A percentile compares a stretch with the other conserved stretches of the same genome.
Conservation (phyloP, 225 moss, liverwort and hornwort genomes). For the Bryum argenteum region DNA sequence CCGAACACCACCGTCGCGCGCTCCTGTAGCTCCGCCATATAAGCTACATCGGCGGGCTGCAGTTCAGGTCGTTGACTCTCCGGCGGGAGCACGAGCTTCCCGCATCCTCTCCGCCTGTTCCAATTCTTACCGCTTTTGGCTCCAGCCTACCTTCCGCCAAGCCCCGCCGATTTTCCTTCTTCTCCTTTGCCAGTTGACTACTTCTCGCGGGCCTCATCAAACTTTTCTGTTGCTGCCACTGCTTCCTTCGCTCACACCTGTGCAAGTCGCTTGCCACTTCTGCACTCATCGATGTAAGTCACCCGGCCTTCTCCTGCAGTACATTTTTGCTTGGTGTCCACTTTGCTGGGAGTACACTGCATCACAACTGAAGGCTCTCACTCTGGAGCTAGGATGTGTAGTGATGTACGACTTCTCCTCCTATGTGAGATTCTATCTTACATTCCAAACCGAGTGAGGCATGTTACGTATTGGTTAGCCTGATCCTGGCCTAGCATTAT, state of each 20-base stretch:
- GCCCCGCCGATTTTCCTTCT: not conserved
- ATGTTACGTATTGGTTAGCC: not conserved
- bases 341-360: not conserved
- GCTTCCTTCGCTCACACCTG: not conserved
- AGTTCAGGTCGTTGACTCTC: not conserved
- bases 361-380: not conserved
- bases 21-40: not conserved
- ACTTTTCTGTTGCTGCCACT: not conserved
- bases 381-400: not conserved
- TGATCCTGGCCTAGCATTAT: not conserved
- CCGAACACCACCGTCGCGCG: not conserved
- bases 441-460: not conserved
- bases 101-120: not conserved
- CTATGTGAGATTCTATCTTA: not conserved
- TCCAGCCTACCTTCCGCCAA: not conserved
- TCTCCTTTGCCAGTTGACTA: not conserved
- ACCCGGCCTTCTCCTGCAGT: not conserved
- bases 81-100: not conserved
- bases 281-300: not conserved
- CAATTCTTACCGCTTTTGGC: not conserved
- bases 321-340: not conserved
- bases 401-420: not conserved
- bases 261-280: not conserved
- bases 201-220: not conserved
- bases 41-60: not conserved